Base-by-base conservation (phyloP, 257 asterid species). In the Scutellaria minor region DNA sequence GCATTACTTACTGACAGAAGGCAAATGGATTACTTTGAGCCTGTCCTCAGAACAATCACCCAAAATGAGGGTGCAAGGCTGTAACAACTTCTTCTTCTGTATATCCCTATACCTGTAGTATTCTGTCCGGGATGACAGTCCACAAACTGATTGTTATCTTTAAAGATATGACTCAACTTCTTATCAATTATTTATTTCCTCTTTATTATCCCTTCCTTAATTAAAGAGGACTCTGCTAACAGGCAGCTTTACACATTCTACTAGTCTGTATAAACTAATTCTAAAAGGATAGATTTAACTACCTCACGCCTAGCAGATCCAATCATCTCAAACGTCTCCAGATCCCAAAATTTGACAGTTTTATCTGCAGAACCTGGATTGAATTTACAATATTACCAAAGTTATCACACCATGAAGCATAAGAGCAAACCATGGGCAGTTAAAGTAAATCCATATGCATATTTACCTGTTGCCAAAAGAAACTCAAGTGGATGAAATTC, bases 271-370 rank as follows among this genome's bases (percentile, higher is more conserved):
- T n/a, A 57, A 71, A 55, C 64, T 60, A 67, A 55, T 24, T 52
- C 14, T 27, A 75, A 55, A 70, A 18, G 73, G 78, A 67, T 64
- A 58, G 37, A 48, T 72, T 70, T 56, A 64, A 57, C 64, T 80
- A 95, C 99, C 97, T 95, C 98, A 73, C 90, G 89, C 75, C 89
- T 82, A 71, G 97, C 84, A 69, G 99, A 90, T 81, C 98, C 99
- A 81, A 92, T 95, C 96, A 95, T 84, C 87, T 95, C 99, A 82
- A 95, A 95, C 50, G 98, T 95, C 87, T 95, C 99, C 81, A 95
- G 82, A 85, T 95, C 99, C 99, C 99, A 95, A 82, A 95, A 95
- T 73, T 95, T 90, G 31, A 95, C 96, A 47, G 98, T 92, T 78
- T 87, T 88, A 82, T 95, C 99, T 10, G 98, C 99, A 45, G 99